Evolutionary conservation across 176 grass and related monocot genomes (phyloP).

Genomic region (Avena atlantica): DNA sequence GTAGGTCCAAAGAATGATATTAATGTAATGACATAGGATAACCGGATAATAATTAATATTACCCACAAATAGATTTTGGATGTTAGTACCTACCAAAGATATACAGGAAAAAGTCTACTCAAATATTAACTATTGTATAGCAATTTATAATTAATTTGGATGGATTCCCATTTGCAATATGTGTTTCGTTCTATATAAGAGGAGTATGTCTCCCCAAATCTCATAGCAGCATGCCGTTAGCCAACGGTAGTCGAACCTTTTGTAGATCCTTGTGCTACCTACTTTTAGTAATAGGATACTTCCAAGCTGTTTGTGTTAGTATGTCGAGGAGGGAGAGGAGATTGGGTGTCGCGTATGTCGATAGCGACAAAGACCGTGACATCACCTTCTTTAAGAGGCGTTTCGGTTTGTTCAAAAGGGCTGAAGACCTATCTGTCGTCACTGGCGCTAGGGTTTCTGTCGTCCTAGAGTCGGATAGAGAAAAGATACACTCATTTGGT

Average conservation of each 20-base stretch:
- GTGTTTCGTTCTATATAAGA: slow-evolving; percentile 6
- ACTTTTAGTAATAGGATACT: neutral
- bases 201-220: neutral
- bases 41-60: neutral
- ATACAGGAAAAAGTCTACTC: neutral
- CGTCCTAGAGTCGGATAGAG: neutral
- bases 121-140: neutral
- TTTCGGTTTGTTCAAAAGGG: neutral
- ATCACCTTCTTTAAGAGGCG: neutral
- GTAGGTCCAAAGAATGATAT: neutral
- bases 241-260: neutral
- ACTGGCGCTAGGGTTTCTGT: slow-evolving; percentile 7
- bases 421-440: neutral
- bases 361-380: neutral
- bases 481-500: neutral
- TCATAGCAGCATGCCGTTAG: neutral
- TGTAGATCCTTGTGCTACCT: neutral
- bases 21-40: neutral
- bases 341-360: neutral
- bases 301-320: neutral
- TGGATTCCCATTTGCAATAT: neutral
- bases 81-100: neutral
- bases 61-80: neutral
- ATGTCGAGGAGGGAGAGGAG: neutral
- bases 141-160: neutral